Base-by-base conservation (phyloP, 495 filamentous ascomycete genomes). In the Talaromyces stipitatus region DNA sequence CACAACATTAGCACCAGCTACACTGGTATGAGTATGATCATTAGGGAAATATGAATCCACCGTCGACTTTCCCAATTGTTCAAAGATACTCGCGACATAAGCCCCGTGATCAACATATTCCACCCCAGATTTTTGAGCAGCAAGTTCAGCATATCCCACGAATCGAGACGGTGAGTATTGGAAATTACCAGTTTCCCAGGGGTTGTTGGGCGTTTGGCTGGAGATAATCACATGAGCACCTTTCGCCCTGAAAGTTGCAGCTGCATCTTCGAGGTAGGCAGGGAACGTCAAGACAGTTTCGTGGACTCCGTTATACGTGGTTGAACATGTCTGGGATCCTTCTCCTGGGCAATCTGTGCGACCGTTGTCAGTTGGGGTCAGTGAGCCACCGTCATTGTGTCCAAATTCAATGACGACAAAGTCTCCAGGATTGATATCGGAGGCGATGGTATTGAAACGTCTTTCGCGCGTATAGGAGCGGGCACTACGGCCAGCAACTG, bases 11-110 rank as follows among this genome's bases (percentile, higher is more conserved):
- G 84, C 83, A 0, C 85, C 85, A 32, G 62, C 70, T 0, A 80
- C 68, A 60, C 75, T 83, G 2, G 85, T 87, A 66, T 88, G 85
- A 6, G 83, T 87, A 65, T 87, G 82, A 61, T 87, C 85, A 26
- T 69, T 71, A 0, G 84, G 82, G 63, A 73, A 88, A 59, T 79
- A 79, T 1, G 72, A 69, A 61, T 76, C 72, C 1, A 72, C 69
- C 16, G 68, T 76, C 6, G 76, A 71, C 30, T 53, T 59, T 3
- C 77, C 76, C 60, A 85, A 55, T 45, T 69, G 62, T 59, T 78
- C 58, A 61, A 73, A 88, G 46, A 75, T 75, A 45, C 74, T 71
- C 0, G 76, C 78, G 18, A 78, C 75, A 52, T 83, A 83, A 47
- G 75, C 72, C 30, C 76, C 81, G 60, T 88, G 85, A 58, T 88